Base-by-base conservation (phyloP, 805 yeast genomes). In the Yamadazyma olivae region DNA sequence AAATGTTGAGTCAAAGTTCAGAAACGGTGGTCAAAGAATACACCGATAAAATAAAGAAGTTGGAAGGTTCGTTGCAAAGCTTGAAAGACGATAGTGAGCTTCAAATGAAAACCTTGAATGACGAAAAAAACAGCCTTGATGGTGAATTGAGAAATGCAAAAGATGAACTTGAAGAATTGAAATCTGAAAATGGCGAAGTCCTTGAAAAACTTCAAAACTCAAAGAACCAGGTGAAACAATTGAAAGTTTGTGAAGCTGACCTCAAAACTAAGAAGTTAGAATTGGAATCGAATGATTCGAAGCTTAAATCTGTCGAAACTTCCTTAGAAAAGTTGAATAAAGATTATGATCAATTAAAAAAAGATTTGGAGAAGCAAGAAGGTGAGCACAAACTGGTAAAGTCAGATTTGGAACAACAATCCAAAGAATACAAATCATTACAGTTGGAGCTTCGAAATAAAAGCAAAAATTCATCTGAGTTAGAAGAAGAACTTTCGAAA, bases 1-100 rank as follows among this genome's bases (percentile, higher is more conserved):
- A 55, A 9, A 54, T 71, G 46, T 49, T 74, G 9, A 67, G 67
- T 36, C 72, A 73, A 35, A 71, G 60, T 32, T 75, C 83, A 0
- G 77, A 73, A 38, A 61, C 75, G 0, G 59, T 71, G 0, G 59
- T 74, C 0, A 64, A 70, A 43, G 77, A 74, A 37, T 75, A 74
- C 43, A 59, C 71, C 8, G 71, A 67, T 20, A 72, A 67, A 45
- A 64, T 75, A 6, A 56, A 61, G 12, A 46, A 42, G 6, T 48
- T 77, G 12, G 82, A 77, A 40, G 64, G 55, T 5, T 48, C 54
- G 4, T 23, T 57, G 4, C 6, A 38, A 3, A 27, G 37, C 1
- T 33, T 49, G 2, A 50, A 52, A 25, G 35, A 32, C 8, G 39
- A 32, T 4, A 49, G 43, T 37, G 42, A 45, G 12, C 20, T 13